phyloP scores from a whole-genome alignment of 148 eudicot genomes.

The Suaeda aralocaspica region DNA sequence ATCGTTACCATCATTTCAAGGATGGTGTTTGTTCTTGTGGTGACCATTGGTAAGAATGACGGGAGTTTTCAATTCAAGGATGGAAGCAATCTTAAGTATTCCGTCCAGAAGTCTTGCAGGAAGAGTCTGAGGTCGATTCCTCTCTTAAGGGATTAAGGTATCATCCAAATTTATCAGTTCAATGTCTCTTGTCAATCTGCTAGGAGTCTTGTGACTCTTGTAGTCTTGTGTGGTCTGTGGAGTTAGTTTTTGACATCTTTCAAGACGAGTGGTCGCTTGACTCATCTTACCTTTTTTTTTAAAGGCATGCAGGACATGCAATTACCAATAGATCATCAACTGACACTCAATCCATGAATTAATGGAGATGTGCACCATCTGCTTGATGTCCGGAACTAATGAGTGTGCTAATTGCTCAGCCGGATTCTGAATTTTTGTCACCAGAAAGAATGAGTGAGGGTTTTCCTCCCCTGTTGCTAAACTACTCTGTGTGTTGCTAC shows the following conservation, averaged over 20 bases:
- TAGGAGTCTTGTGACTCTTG: background rate
- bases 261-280: background rate
- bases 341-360: background rate
- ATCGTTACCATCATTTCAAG: constrained; percentile 55
- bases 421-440: background rate
- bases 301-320: background rate
- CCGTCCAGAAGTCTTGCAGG: background rate
- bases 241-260: background rate
- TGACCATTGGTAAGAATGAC: constrained; percentile 46
- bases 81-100: background rate
- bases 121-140: constrained; percentile 1
- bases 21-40: constrained; percentile 66
- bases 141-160: background rate
- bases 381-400: background rate
- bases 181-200: background rate
- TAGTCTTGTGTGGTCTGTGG: too few relatives aligned
- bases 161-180: background rate
- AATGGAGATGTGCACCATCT: background rate
- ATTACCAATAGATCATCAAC: background rate
- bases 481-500: background rate
- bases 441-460: background rate
- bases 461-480: background rate
- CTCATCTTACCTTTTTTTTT: background rate
- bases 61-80: background rate
- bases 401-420: background rate